Percentiles rank a stretch among this genome's conserved stretches.
Evolutionary conservation across 768 basidiomycete genomes (phyloP).

Genomic region (Clitopilus hobsonii): DNA sequence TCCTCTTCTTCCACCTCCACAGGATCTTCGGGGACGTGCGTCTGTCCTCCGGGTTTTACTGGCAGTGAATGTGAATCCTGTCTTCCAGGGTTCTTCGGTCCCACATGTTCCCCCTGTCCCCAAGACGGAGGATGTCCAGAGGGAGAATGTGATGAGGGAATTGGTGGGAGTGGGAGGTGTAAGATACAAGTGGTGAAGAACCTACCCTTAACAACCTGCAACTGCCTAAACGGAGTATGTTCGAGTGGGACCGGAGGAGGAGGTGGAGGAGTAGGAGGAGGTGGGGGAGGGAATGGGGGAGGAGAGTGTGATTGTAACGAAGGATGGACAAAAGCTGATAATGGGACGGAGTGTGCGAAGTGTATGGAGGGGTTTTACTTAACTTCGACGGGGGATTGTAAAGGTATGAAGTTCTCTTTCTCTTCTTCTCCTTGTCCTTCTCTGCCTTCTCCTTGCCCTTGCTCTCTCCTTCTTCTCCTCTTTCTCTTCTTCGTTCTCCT

Average conservation of each 20-base stretch:
- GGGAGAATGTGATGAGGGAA: conserved; percentile 84
- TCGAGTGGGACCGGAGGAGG: too few species aligned
- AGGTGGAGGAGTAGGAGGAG: too few species aligned
- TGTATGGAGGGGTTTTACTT: conserved; percentile 66
- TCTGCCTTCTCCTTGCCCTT: too few species aligned
- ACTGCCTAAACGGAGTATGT: conserved; percentile 78
- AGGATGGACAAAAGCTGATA: conserved; percentile 55
- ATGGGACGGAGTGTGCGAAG: conserved; percentile 62
- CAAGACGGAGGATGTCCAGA: conserved; percentile 50
- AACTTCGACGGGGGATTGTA: conserved; percentile 51
- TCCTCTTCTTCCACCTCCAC: too few species aligned
- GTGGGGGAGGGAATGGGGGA: conserved; percentile 56
- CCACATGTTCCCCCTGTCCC: conserved; percentile 63
- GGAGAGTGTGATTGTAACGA: conserved; percentile 58
- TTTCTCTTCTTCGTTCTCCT: too few species aligned
- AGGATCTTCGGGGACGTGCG: conserved; percentile 69
- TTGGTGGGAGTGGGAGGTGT: conserved; percentile 70
- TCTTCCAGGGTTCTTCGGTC: conserved; percentile 63
- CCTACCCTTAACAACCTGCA: conserved; percentile 59
- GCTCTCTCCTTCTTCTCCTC: too few species aligned
- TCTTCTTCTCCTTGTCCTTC: background rate
- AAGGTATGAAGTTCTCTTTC: conserved; percentile 32
- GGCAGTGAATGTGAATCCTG: conserved; percentile 83
- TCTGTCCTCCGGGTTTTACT: too few species aligned
- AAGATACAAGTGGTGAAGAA: conserved; percentile 40